Evolutionary conservation across 2,329 filamentous ascomycete genomes (phyloP).

Genomic region (Neonectria ditissima): DNA sequence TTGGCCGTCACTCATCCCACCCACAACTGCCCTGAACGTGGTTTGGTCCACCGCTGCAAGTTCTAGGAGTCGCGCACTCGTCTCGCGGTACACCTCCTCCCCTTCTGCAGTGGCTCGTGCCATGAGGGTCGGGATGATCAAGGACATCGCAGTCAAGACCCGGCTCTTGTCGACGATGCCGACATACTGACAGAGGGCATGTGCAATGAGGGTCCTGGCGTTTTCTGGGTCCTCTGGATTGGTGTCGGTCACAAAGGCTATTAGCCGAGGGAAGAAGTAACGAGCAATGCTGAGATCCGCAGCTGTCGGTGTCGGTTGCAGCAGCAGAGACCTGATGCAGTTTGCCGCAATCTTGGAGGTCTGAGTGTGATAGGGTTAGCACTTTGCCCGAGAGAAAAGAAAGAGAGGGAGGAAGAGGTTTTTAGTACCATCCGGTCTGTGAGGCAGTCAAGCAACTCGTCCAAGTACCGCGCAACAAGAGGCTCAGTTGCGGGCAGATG

Average conservation of each 20-base stretch:
- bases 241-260: constrained; percentile 78
- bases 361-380: constrained; percentile 52
- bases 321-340: constrained; percentile 86
- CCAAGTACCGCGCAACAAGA: constrained; percentile 78
- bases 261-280: constrained; percentile 78
- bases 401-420: not conserved
- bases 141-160: constrained; percentile 72
- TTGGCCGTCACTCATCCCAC: constrained; percentile 75
- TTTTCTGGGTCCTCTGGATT: constrained; percentile 84
- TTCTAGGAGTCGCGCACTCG: constrained; percentile 81
- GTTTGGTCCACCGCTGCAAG: constrained; percentile 80
- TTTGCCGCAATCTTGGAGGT: constrained; percentile 91
- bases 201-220: constrained; percentile 76
- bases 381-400: not conserved
- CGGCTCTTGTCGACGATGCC: constrained; percentile 59
- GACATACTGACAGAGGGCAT: constrained; percentile 81
- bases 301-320: constrained; percentile 70
- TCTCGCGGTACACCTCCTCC: constrained; percentile 74
- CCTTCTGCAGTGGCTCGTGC: constrained; percentile 76
- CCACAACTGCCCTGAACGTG: constrained; percentile 81
- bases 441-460: constrained; percentile 88
- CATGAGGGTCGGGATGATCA: constrained; percentile 83
- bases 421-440: constrained; percentile 78
- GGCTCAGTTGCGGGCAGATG: constrained; percentile 80
- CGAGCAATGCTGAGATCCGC: constrained; percentile 81